These are phyloP conservation scores for Geoglossum cookeanum DNA, from an alignment of 2,329 filamentous ascomycete species.

Conservation along the genomic window DNA sequence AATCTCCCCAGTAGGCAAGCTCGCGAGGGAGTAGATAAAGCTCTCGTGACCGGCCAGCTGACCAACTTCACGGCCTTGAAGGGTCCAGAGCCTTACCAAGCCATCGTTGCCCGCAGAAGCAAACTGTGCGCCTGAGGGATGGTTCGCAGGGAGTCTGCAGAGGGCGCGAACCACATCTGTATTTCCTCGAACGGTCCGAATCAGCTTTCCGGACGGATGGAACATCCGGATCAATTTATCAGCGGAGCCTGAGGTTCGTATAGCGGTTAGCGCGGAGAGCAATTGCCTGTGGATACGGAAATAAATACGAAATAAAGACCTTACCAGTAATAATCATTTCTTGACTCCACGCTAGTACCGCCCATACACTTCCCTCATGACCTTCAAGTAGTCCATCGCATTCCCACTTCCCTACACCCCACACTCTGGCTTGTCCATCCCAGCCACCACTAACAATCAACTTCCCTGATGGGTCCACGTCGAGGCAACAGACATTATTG, in stretches of 20 bases:
- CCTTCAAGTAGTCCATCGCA: slow-evolving; percentile 50
- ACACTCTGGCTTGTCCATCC: slow-evolving; percentile 76
- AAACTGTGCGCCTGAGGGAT: slow-evolving; percentile 74
- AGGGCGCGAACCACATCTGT: slow-evolving; percentile 78
- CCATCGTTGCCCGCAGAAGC: slow-evolving; percentile 90
- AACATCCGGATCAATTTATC: slow-evolving; percentile 82
- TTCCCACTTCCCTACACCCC: slow-evolving; percentile 76
- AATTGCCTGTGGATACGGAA: not conserved
- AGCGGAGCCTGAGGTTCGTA: slow-evolving; percentile 43
- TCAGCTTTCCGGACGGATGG: slow-evolving; percentile 41
- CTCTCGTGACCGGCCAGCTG: slow-evolving; percentile 78
- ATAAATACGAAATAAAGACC: not conserved
- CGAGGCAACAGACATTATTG: slow-evolving; percentile 73
- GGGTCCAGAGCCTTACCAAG: slow-evolving; percentile 68
- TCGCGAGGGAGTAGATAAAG: slow-evolving; percentile 76
- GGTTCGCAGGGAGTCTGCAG: slow-evolving; percentile 54
- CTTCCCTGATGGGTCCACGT: slow-evolving; percentile 51
- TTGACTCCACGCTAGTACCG: slow-evolving; percentile 67
- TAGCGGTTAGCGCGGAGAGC: not conserved
- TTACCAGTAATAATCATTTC: slow-evolving; percentile 57
- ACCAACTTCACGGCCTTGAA: slow-evolving; percentile 56
- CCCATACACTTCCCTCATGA: slow-evolving; percentile 74
- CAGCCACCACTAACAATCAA: slow-evolving; percentile 83
- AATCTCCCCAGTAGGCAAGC: slow-evolving; percentile 65
- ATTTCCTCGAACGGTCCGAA: slow-evolving; percentile 47